Conservation (phyloP, 2,329 filamentous ascomycete species). For the Fusarium newnesense region DNA sequence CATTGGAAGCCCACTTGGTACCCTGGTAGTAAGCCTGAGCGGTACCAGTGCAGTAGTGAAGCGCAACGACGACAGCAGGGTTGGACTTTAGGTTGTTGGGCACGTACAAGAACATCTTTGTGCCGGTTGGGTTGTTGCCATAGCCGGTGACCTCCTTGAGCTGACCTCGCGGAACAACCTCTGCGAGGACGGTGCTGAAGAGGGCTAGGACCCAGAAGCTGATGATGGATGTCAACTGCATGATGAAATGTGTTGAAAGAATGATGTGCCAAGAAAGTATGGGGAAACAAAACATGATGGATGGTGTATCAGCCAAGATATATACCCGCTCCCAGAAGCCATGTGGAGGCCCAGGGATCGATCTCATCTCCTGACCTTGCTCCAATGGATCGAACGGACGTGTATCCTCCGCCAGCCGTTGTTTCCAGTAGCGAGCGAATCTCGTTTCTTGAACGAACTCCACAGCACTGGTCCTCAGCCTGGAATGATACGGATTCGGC, state of each 20-base stretch:
- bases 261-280: conserved; percentile 14
- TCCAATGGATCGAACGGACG: conserved; percentile 15
- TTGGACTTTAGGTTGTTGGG: conserved; percentile 14
- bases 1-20: conserved; percentile 12
- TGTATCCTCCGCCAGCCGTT: conserved; percentile 16
- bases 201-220: conserved; percentile 15
- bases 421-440: background rate
- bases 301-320: background rate
- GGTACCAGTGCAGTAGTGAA: conserved; percentile 7
- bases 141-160: conserved; percentile 6
- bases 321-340: background rate
- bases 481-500: background rate
- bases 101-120: conserved; percentile 13
- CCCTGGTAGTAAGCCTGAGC: conserved; percentile 10
- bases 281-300: background rate
- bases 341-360: background rate
- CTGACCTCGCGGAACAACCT: conserved; percentile 2
- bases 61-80: conserved; percentile 18
- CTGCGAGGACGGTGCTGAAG: conserved; percentile 3
- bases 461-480: background rate
- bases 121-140: conserved; percentile 18
- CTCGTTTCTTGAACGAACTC: background rate
- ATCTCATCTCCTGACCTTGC: background rate
- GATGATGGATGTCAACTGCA: conserved; percentile 19
- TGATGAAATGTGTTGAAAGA: background rate